Evolutionary conservation across 148 eudicot genomes (phyloP).

Genomic region (Dianthus caryophyllus): DNA sequence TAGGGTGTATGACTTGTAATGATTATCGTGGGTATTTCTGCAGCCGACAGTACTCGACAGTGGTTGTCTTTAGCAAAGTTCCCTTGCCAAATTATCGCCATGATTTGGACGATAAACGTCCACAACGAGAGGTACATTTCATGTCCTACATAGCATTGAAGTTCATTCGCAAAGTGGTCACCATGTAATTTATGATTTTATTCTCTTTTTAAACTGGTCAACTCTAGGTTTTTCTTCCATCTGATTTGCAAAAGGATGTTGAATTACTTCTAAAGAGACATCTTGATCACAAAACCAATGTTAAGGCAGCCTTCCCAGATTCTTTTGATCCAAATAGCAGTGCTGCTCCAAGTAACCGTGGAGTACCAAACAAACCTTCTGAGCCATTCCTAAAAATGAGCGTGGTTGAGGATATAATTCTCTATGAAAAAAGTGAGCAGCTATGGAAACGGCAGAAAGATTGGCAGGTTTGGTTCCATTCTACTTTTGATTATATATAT

Average conservation of each 20-base stretch:
- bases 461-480: constrained; percentile 66
- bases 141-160: not conserved
- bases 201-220: constrained; percentile 4
- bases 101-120: constrained; percentile 92
- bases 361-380: constrained; percentile 33
- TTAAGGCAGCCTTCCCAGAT: constrained; percentile 28
- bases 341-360: constrained; percentile 22
- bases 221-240: constrained; percentile 60
- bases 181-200: not conserved
- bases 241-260: constrained; percentile 52
- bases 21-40: constrained; percentile 27
- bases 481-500: too few species aligned
- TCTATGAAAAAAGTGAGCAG: constrained; percentile 55
- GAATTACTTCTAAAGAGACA: constrained; percentile 50
- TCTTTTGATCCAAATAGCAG: constrained; percentile 24
- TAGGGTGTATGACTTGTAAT: constrained; percentile 8
- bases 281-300: constrained; percentile 48
- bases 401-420: constrained; percentile 52
- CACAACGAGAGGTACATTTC: constrained; percentile 80
- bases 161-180: constrained; percentile 1
- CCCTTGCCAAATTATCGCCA: constrained; percentile 90
- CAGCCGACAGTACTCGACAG: constrained; percentile 80
- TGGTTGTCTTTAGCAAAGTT: constrained; percentile 76
- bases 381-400: constrained; percentile 37
- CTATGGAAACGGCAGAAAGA: constrained; percentile 64